Conservation (phyloP, 2,329 filamentous ascomycete species). For the Aspergillus tamarii region DNA sequence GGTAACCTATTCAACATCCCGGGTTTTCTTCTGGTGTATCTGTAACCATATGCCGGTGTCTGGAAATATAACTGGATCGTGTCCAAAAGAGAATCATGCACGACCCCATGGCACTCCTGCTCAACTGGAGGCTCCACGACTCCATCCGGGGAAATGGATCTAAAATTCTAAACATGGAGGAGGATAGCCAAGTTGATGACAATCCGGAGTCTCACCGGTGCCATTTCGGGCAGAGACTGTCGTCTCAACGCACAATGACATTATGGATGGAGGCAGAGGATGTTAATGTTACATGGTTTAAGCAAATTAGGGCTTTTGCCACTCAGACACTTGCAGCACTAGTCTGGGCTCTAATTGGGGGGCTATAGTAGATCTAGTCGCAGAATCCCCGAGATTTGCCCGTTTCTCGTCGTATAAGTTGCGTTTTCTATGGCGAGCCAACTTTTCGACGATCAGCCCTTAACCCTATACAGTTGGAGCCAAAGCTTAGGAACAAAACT, state of each 20-base stretch:
- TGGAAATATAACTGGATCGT: neutral
- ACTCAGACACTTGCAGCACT: neutral
- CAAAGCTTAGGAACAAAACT: neutral
- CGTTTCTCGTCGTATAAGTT: neutral
- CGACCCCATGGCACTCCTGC: neutral
- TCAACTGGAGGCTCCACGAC: neutral
- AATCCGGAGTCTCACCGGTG: conserved; percentile 9
- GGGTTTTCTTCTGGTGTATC: neutral
- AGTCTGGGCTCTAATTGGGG: neutral
- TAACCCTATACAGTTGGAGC: neutral
- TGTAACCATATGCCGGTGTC: neutral
- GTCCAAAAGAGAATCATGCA: neutral
- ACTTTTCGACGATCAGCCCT: neutral
- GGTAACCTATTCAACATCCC: neutral
- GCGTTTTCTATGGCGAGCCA: neutral
- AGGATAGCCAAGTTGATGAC: neutral
- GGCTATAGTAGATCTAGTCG: neutral
- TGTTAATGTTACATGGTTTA: neutral
- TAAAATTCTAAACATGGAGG: neutral
- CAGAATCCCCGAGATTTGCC: neutral
- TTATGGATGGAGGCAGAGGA: conserved; percentile 8
- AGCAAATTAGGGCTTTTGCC: conserved; percentile 1
- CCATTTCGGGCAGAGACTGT: conserved; percentile 3
- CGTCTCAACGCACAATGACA: conserved; percentile 1
- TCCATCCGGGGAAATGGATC: neutral